phyloP scores from a whole-genome alignment of 1,139 yeast species.

The Meyerozyma smithsonii region DNA sequence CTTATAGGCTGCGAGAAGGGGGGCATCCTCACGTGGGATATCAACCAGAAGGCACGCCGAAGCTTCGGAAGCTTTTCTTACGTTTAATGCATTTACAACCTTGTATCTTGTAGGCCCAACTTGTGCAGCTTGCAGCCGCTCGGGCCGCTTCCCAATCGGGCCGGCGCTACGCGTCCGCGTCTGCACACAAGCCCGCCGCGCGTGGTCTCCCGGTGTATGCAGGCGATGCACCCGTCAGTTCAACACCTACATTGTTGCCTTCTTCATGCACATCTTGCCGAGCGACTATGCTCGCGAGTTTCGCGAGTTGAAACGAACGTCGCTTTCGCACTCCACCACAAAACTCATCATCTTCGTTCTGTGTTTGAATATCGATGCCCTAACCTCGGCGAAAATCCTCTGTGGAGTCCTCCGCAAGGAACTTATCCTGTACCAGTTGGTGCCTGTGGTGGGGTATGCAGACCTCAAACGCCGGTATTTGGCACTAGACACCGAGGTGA shows the following conservation, averaged over 20 bases:
- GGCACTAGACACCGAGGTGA: conserved; percentile 68
- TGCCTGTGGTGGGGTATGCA: conserved; percentile 91
- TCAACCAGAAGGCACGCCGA: conserved; percentile 36
- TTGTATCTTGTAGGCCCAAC: background rate
- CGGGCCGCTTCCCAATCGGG: too few species aligned
- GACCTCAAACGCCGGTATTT: conserved; percentile 65
- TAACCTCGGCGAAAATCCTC: conserved; percentile 82
- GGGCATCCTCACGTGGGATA: conserved; percentile 41
- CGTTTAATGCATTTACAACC: conserved; percentile 12
- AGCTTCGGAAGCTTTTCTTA: conserved; percentile 35
- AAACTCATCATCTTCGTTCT: conserved; percentile 85
- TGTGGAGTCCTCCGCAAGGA: conserved; percentile 70
- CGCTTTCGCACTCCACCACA: conserved; percentile 85
- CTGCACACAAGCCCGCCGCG: too few species aligned
- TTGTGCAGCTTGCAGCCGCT: too few species aligned
- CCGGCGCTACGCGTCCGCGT: too few species aligned
- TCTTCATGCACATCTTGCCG: conserved; percentile 59
- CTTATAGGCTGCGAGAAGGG: conserved; percentile 42
- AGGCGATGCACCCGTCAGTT: background rate
- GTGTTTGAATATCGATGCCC: conserved; percentile 84
- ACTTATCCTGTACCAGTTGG: conserved; percentile 78
- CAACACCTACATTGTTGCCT: background rate
- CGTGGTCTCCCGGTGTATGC: background rate
- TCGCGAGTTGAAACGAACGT: conserved; percentile 53
- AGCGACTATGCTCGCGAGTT: conserved; percentile 56